Conservation (phyloP, 768 basidiomycete genomes). For the Sarcodon aspratus region DNA sequence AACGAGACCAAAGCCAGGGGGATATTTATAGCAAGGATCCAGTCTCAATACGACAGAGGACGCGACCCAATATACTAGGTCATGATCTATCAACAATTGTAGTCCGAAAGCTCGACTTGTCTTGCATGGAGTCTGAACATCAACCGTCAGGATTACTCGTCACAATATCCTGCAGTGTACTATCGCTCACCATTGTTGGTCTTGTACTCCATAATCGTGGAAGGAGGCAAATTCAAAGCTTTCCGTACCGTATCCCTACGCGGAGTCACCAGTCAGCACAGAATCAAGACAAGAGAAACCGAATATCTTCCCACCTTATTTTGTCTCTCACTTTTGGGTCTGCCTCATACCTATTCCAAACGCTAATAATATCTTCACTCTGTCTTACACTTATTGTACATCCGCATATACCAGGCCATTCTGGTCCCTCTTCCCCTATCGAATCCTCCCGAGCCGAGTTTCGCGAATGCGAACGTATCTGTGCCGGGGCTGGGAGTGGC, state of each 20-base stretch:
- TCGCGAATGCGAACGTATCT: constrained; percentile 13
- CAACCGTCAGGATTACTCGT: not conserved
- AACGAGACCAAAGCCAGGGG: no score
- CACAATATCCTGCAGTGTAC: not conserved
- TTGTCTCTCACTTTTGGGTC: constrained; percentile 69
- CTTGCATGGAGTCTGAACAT: constrained; percentile 71
- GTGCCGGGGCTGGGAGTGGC: constrained; percentile 31
- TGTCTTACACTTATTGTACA: constrained; percentile 91
- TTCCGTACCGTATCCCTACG: constrained; percentile 68
- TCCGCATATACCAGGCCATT: constrained; percentile 83
- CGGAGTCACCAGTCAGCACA: constrained; percentile 1
- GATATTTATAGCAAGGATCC: no score
- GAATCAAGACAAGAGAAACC: not conserved
- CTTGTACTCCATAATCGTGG: constrained; percentile 90
- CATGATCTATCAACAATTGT: constrained; percentile 12
- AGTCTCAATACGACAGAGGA: no score
- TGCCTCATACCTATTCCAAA: constrained; percentile 84
- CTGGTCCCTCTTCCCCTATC: constrained; percentile 22
- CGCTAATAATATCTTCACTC: constrained; percentile 85
- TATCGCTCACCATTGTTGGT: constrained; percentile 66
- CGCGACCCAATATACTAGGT: no score
- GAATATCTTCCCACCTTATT: constrained; percentile 53
- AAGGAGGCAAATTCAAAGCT: constrained; percentile 63
- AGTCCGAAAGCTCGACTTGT: constrained; percentile 70
- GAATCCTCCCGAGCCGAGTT: constrained; percentile 12